Evolutionary conservation across 2,329 filamentous ascomycete species (phyloP).

Genomic region (Aspergillus tanneri): DNA sequence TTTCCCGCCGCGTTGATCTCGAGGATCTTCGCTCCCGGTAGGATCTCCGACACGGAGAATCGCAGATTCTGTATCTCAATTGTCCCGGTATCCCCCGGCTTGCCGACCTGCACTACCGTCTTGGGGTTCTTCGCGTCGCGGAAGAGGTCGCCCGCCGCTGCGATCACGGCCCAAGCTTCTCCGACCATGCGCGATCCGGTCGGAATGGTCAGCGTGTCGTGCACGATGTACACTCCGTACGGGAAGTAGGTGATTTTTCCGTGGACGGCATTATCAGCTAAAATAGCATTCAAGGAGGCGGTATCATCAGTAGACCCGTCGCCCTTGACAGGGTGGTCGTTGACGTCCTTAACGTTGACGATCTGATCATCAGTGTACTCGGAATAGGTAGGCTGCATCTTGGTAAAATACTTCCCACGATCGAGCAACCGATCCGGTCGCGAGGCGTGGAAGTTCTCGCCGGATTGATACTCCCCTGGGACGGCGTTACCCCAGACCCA

Average conservation of each 20-base stretch:
- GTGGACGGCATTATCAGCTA: slow-evolving; percentile 30
- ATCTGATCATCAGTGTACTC: slow-evolving; percentile 44
- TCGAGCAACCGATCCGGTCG: slow-evolving; percentile 34
- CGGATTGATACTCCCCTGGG: slow-evolving; percentile 30
- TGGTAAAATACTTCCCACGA: slow-evolving; percentile 43
- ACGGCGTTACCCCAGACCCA: slow-evolving; percentile 37
- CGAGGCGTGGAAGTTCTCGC: slow-evolving; percentile 31
- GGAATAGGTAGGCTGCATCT: slow-evolving; percentile 46
- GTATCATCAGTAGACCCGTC: slow-evolving; percentile 46
- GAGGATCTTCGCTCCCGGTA: slow-evolving; percentile 47
- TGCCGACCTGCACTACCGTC: slow-evolving; percentile 54
- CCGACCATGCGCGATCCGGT: slow-evolving; percentile 54
- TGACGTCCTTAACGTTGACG: slow-evolving; percentile 49
- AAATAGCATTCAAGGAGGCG: slow-evolving; percentile 34
- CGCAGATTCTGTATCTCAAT: slow-evolving; percentile 55
- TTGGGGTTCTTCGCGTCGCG: slow-evolving; percentile 45
- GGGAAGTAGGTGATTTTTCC: slow-evolving; percentile 36
- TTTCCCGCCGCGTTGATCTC: slow-evolving; percentile 53
- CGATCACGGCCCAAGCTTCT: slow-evolving; percentile 55
- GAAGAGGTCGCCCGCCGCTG: slow-evolving; percentile 50
- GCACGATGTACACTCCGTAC: slow-evolving; percentile 43
- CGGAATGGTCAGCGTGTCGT: slow-evolving; percentile 49
- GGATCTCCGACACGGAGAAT: slow-evolving; percentile 51
- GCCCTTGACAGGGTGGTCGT: slow-evolving; percentile 41
- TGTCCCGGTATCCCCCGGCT: slow-evolving; percentile 49